phyloP scores from a whole-genome alignment of 2,329 filamentous ascomycete genomes.

The Neofusicoccum parvum region DNA sequence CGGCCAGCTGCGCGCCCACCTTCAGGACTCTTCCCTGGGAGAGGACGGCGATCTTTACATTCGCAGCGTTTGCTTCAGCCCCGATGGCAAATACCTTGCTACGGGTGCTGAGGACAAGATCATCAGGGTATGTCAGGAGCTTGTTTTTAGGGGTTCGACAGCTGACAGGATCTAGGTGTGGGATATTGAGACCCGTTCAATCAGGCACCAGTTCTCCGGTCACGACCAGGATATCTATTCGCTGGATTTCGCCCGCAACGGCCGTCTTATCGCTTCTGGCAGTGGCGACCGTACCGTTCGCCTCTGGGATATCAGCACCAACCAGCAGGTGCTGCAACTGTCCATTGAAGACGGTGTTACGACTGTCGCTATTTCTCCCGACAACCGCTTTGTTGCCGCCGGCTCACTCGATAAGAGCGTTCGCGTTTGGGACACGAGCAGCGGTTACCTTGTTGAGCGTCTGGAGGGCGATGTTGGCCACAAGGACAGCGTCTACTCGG shows the following conservation, averaged over 20 bases:
- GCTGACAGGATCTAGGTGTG: slow-evolving; percentile 66
- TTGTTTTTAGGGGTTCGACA: slow-evolving; percentile 8
- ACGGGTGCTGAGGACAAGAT: slow-evolving; percentile 98
- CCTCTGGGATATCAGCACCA: slow-evolving; percentile 91
- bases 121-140: slow-evolving; percentile 71
- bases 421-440: slow-evolving; percentile 90
- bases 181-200: slow-evolving; percentile 83
- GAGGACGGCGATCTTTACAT: slow-evolving; percentile 94
- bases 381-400: slow-evolving; percentile 90
- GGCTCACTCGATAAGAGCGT: slow-evolving; percentile 98
- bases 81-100: slow-evolving; percentile 88
- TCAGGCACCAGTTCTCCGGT: slow-evolving; percentile 91
- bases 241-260: slow-evolving; percentile 90
- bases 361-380: slow-evolving; percentile 94
- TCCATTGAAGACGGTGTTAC: slow-evolving; percentile 97
- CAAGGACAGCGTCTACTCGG: slow-evolving; percentile 95
- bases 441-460: slow-evolving; percentile 83
- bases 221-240: slow-evolving; percentile 99
- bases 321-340: slow-evolving; percentile 78
- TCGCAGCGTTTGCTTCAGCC: slow-evolving; percentile 96
- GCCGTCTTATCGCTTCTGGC: slow-evolving; percentile 90
- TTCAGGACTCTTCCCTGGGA: slow-evolving; percentile 87
- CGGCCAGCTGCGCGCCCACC: slow-evolving; percentile 83
- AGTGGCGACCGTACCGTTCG: slow-evolving; percentile 93
- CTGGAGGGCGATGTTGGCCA: slow-evolving; percentile 92